Conservation (phyloP, 2,329 filamentous ascomycete genomes). For the Neopestalotiopsis sp. region DNA sequence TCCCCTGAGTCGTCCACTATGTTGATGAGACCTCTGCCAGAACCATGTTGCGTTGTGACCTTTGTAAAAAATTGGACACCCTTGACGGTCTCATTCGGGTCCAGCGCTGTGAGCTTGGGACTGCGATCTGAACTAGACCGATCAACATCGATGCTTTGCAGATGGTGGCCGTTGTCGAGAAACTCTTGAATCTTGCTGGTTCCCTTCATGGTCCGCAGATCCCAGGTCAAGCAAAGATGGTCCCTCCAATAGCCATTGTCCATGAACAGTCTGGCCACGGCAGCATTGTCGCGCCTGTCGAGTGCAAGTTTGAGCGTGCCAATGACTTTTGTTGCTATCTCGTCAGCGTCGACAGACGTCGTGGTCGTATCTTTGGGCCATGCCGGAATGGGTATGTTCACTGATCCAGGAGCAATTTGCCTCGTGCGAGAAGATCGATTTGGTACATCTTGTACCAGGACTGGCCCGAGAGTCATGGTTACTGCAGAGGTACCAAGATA, state of each 20-base stretch:
- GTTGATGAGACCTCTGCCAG: conserved; percentile 54
- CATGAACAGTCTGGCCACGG: conserved; percentile 49
- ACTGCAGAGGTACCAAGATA: background rate
- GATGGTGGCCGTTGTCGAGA: conserved; percentile 36
- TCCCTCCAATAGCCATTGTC: conserved; percentile 63
- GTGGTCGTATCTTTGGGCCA: conserved; percentile 45
- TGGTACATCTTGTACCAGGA: conserved; percentile 2
- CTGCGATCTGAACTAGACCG: conserved; percentile 42
- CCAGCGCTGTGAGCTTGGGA: conserved; percentile 47
- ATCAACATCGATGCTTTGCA: conserved; percentile 44
- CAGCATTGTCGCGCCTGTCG: conserved; percentile 35
- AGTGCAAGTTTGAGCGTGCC: conserved; percentile 44
- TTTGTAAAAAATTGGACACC: conserved; percentile 57
- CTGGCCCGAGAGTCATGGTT: conserved; percentile 14
- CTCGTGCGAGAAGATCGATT: background rate
- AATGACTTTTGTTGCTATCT: conserved; percentile 42
- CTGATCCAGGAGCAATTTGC: conserved; percentile 35
- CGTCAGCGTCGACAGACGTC: conserved; percentile 38
- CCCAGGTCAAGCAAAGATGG: conserved; percentile 60
- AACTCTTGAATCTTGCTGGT: conserved; percentile 42
- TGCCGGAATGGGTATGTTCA: conserved; percentile 42
- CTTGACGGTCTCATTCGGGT: conserved; percentile 46
- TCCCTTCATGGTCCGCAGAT: conserved; percentile 58
- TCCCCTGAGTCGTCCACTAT: conserved; percentile 43
- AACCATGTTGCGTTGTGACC: conserved; percentile 50